These are phyloP conservation scores for Thermochaetoides thermophila DNA, from an alignment of 495 filamentous ascomycete species.

Conservation along the genomic window DNA sequence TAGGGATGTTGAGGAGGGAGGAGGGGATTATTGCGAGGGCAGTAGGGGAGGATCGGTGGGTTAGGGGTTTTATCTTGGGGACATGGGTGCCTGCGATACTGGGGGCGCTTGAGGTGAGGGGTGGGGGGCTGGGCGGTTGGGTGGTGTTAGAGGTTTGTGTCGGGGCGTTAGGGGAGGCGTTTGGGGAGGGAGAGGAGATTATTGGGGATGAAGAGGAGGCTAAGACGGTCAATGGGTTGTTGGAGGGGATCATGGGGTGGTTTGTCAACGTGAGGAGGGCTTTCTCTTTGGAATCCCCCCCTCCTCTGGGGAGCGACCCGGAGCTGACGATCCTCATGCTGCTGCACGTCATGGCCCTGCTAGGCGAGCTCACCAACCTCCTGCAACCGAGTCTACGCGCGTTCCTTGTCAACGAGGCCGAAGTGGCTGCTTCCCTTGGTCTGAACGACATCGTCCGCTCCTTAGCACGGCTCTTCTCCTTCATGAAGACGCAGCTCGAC, in stretches of 20 bases:
- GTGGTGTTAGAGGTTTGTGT: constrained; percentile 26
- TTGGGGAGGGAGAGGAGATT: constrained; percentile 14
- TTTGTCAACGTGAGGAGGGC: constrained; percentile 1
- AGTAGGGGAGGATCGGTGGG: constrained; percentile 20
- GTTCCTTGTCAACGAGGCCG: constrained; percentile 3
- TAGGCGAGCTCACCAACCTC: constrained; percentile 5
- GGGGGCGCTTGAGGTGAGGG: constrained; percentile 8
- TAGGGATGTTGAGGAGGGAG: constrained; percentile 25
- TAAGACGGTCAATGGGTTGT: constrained; percentile 1
- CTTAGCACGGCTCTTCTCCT: constrained; percentile 1
- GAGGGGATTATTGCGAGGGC: constrained; percentile 23
- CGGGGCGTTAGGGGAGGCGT: constrained; percentile 13
- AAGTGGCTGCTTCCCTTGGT: background rate
- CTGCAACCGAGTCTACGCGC: constrained; percentile 9
- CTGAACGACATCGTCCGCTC: background rate
- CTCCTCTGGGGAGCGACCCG: background rate
- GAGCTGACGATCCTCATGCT: background rate
- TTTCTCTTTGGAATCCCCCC: constrained; percentile 4
- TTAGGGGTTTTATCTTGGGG: constrained; percentile 28
- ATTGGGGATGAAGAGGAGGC: too few relatives aligned
- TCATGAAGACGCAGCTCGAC: background rate
- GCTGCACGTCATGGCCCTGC: constrained; percentile 8
- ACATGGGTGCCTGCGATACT: constrained; percentile 31
- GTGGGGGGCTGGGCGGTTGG: constrained; percentile 20
- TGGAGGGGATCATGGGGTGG: constrained; percentile 11